phyloP scores from a whole-genome alignment of 371 early-diverging fungal species.

The Amoeboaphelidium protococcarum region DNA sequence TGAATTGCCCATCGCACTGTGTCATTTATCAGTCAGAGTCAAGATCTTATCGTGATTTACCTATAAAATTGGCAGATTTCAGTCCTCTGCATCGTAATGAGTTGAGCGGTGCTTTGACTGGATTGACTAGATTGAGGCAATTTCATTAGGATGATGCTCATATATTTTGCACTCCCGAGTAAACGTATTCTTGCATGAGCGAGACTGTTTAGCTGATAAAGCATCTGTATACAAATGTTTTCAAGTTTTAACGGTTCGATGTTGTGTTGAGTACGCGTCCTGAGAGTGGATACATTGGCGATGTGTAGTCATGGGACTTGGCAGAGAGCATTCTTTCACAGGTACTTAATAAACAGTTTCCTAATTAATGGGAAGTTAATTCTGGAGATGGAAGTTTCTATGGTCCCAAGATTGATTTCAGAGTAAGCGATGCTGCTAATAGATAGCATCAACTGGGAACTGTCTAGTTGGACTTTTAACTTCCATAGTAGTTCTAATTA shows the following conservation, averaged over 20 bases:
- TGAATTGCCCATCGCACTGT: slow-evolving; percentile 97
- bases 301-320: slow-evolving; percentile 21
- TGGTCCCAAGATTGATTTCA: slow-evolving; percentile 37
- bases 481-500: slow-evolving; percentile 70
- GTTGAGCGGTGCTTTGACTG: slow-evolving; percentile 68
- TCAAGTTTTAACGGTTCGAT: slow-evolving; percentile 22
- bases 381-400: slow-evolving; percentile 35
- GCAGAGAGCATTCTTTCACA: slow-evolving; percentile 21
- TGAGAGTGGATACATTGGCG: slow-evolving; percentile 24
- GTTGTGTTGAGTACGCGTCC: slow-evolving; percentile 34
- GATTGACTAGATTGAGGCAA: slow-evolving; percentile 72
- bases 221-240: slow-evolving; percentile 38
- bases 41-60: slow-evolving; percentile 71
- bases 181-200: slow-evolving; percentile 46
- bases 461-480: slow-evolving; percentile 53
- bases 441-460: slow-evolving; percentile 32
- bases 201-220: slow-evolving; percentile 52
- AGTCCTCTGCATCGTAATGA: slow-evolving; percentile 87
- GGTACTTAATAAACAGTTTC: slow-evolving; percentile 17
- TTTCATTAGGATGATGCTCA: slow-evolving; percentile 97
- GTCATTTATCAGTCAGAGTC: slow-evolving; percentile 55
- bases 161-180: slow-evolving; percentile 62
- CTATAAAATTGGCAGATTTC: slow-evolving; percentile 77
- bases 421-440: slow-evolving; percentile 23
- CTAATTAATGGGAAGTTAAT: slow-evolving; percentile 16